A percentile compares a stretch with the other conserved stretches of the same genome.
Conservation (phyloP, 2,329 filamentous ascomycete species). For the Fonsecaea erecta region DNA sequence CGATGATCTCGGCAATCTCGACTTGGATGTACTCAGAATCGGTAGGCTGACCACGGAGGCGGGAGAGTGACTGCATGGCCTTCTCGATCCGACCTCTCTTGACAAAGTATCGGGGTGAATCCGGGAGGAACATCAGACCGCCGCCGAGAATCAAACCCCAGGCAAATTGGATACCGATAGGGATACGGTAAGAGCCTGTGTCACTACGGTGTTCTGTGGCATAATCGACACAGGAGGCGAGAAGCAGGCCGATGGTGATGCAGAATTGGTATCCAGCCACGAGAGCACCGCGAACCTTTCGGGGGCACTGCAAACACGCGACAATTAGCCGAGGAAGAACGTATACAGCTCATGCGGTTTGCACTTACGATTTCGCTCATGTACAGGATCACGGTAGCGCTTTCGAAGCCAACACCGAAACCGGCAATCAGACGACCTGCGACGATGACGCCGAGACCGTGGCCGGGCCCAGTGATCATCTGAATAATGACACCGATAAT, state of each 20-base stretch:
- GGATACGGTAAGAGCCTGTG: constrained; percentile 76
- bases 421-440: constrained; percentile 76
- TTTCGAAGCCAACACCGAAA: constrained; percentile 79
- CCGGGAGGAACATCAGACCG: constrained; percentile 77
- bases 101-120: constrained; percentile 85
- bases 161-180: constrained; percentile 77
- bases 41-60: constrained; percentile 73
- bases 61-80: constrained; percentile 67
- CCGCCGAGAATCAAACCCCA: constrained; percentile 74
- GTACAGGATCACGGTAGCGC: constrained; percentile 80
- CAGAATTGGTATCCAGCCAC: constrained; percentile 84
- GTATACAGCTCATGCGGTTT: constrained; percentile 4
- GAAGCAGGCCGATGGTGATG: constrained; percentile 76
- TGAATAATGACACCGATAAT: constrained; percentile 70
- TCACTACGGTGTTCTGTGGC: constrained; percentile 66
- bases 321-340: constrained; percentile 25
- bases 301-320: constrained; percentile 55
- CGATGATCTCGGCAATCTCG: constrained; percentile 83
- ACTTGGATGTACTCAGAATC: constrained; percentile 65
- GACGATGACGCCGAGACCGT: constrained; percentile 64
- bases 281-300: constrained; percentile 70
- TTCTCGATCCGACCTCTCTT: constrained; percentile 72
- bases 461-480: constrained; percentile 54
- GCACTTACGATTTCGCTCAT: constrained; percentile 73
- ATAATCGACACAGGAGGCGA: constrained; percentile 77